Percentiles rank a stretch among this genome's conserved stretches.
Conservation (phyloP, 495 filamentous ascomycete genomes). For the Neurospora sp. region DNA sequence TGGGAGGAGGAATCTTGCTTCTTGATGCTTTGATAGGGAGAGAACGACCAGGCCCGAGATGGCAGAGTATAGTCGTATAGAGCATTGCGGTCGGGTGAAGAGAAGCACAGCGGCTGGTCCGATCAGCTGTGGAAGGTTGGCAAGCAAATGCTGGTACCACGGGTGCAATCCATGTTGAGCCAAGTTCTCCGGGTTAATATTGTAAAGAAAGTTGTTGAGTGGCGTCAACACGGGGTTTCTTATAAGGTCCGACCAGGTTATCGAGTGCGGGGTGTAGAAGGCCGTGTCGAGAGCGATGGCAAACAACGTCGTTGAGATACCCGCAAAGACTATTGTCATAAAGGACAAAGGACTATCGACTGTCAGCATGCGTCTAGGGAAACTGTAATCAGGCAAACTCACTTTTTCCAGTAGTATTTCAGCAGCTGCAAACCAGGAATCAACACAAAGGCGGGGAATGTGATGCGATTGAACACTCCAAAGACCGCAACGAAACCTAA, state of each 20-base stretch:
- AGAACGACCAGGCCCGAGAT: slow-evolving; percentile 70
- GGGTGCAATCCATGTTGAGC: slow-evolving; percentile 87
- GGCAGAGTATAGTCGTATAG: slow-evolving; percentile 62
- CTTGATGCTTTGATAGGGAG: slow-evolving; percentile 84
- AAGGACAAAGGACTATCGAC: slow-evolving; percentile 55
- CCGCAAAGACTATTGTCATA: slow-evolving; percentile 47
- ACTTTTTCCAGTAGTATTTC: slow-evolving; percentile 78
- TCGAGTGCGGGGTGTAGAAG: slow-evolving; percentile 58
- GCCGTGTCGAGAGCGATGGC: slow-evolving; percentile 74
- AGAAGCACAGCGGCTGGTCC: slow-evolving; percentile 75
- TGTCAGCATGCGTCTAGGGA: slow-evolving; percentile 15
- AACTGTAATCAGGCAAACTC: slow-evolving; percentile 16
- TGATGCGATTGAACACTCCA: slow-evolving; percentile 91
- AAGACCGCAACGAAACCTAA: slow-evolving; percentile 74
- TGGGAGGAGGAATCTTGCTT: slow-evolving; percentile 87
- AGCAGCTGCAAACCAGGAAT: slow-evolving; percentile 71
- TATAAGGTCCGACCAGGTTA: slow-evolving; percentile 45
- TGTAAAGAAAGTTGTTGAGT: slow-evolving; percentile 85
- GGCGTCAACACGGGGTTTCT: slow-evolving; percentile 70
- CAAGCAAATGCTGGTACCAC: slow-evolving; percentile 76
- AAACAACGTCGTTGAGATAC: slow-evolving; percentile 50
- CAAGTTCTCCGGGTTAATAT: slow-evolving; percentile 63
- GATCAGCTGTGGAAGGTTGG: slow-evolving; percentile 80
- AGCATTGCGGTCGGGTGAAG: slow-evolving; percentile 43
- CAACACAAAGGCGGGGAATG: slow-evolving; percentile 84